Evolutionary conservation across 345 rosid genomes (phyloP).

Genomic region (Sapria himalayana): DNA sequence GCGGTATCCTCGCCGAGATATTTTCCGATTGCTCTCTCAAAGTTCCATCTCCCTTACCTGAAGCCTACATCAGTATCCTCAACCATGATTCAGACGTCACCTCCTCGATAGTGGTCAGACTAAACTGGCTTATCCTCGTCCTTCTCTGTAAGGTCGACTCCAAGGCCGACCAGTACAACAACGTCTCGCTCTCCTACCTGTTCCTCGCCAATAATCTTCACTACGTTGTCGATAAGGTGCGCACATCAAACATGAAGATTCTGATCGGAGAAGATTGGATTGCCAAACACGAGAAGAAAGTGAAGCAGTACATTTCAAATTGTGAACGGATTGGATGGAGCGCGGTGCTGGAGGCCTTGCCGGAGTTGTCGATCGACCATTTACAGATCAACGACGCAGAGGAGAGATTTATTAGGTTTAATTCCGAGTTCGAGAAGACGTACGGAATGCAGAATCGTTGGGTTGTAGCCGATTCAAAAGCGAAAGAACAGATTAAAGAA

Average conservation of each 20-base stretch:
- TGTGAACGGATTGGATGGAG: constrained; percentile 49
- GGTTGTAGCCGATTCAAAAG: constrained; percentile 24
- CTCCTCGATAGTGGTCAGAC: constrained; percentile 18
- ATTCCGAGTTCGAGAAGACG: constrained; percentile 32
- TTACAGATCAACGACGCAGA: constrained; percentile 17
- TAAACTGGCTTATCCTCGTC: constrained; percentile 39
- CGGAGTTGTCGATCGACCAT: constrained; percentile 18
- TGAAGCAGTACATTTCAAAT: constrained; percentile 23
- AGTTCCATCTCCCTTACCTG: constrained; percentile 14
- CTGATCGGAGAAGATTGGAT: constrained; percentile 55
- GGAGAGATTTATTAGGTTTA: constrained; percentile 24
- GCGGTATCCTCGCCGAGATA: constrained; percentile 18
- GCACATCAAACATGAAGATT: constrained; percentile 22
- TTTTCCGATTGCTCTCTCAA: constrained; percentile 21
- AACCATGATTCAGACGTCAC: constrained; percentile 10
- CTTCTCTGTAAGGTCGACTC: constrained; percentile 49
- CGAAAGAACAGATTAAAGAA: constrained; percentile 32
- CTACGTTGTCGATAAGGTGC: constrained; percentile 23
- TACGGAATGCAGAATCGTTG: constrained; percentile 24
- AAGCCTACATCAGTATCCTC: constrained; percentile 17
- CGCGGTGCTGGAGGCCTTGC: constrained; percentile 16
- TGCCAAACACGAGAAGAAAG: constrained; percentile 22
- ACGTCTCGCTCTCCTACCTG: constrained; percentile 27
- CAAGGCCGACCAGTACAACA: constrained; percentile 38
- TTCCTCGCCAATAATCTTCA: constrained; percentile 60